phyloP scores from a whole-genome alignment of 768 basidiomycete genomes.

The Baorangia bicolor region DNA sequence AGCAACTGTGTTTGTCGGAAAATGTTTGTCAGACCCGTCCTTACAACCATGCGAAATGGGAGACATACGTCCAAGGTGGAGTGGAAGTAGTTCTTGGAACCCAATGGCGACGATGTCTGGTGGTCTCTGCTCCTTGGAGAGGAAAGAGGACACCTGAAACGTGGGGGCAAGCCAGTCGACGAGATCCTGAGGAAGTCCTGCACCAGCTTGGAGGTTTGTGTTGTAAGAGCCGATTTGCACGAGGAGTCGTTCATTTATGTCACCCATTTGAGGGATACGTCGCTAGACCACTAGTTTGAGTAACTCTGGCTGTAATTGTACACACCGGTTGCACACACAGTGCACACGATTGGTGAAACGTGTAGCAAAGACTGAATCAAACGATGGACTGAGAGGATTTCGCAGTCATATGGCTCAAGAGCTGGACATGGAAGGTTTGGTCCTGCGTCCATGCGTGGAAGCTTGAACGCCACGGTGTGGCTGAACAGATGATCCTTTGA shows the following conservation, averaged over 20 bases:
- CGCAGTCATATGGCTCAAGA: background rate
- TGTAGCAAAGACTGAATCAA: background rate
- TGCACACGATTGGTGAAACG: background rate
- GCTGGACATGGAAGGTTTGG: background rate
- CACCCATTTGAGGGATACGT: conserved; percentile 5
- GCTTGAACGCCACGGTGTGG: background rate
- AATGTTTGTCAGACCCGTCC: conserved; percentile 2
- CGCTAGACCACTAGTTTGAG: background rate
- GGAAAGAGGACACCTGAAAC: conserved; percentile 70
- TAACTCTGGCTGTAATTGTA: background rate
- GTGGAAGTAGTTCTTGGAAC: conserved; percentile 89
- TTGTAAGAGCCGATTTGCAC: conserved; percentile 90
- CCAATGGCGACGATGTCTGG: conserved; percentile 90
- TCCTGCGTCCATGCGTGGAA: background rate
- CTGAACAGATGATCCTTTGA: background rate
- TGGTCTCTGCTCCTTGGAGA: conserved; percentile 58
- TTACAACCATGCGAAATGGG: background rate
- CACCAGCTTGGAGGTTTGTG: conserved; percentile 79
- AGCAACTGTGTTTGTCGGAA: conserved; percentile 51
- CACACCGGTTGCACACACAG: background rate
- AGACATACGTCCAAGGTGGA: conserved; percentile 80
- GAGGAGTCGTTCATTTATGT: conserved; percentile 40
- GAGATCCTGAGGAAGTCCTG: conserved; percentile 77
- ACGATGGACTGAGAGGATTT: no score
- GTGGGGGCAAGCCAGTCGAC: conserved; percentile 92